Evolutionary conservation across 352 stramenopile genomes (phyloP), one percentile per base, ranked within the genome.

Genomic region (Pythium phragmitis): DNA sequence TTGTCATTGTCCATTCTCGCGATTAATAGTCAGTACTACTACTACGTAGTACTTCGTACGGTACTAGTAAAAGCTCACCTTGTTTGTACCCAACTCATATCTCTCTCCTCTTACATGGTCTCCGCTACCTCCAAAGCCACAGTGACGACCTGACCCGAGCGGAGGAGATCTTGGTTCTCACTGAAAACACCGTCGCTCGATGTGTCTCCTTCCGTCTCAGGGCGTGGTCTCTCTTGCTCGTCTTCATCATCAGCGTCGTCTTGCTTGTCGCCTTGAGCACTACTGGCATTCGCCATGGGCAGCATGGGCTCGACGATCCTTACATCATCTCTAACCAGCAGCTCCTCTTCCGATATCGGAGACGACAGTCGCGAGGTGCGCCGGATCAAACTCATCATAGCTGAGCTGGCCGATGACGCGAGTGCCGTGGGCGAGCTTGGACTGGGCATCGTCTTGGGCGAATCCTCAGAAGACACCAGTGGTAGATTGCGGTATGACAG

Each of bases 361-460:
- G 79, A 82, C 7, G 77, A 60, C 61, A 88, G 19, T 2, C 76
- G 69, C n/a, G 80, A 80, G 1, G 68, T 67, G 16, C 81, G 81
- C 5, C 80, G 70, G 60, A 92, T 84, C 36, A 88, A 69, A 6
- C 67, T 78, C 53, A 80, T 82, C 69, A 88, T 75, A 3, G 76
- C 72, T 13, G 57, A 73, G 19, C 68, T 74, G 1, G 72, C 65
- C 12, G 69, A 70, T 2, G 66, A 55, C 1, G 72, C 62, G 6
- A 63, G 49, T 12, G 72, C 43, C 13, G 45, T 57, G 16, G 47
- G 51, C 13, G 58, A 66, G 11, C 39, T 57, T 7, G 51, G 16
- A 7, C 30, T 55, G 17, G 34, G 19, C 4, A 19, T 33, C 4
- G 33, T 7, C 39, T 56, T 62, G 16, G 50, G 17, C 6, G 14